phyloP scores from a whole-genome alignment of 2,329 filamentous ascomycete genomes.

The Aspergillus thermomutatus region DNA sequence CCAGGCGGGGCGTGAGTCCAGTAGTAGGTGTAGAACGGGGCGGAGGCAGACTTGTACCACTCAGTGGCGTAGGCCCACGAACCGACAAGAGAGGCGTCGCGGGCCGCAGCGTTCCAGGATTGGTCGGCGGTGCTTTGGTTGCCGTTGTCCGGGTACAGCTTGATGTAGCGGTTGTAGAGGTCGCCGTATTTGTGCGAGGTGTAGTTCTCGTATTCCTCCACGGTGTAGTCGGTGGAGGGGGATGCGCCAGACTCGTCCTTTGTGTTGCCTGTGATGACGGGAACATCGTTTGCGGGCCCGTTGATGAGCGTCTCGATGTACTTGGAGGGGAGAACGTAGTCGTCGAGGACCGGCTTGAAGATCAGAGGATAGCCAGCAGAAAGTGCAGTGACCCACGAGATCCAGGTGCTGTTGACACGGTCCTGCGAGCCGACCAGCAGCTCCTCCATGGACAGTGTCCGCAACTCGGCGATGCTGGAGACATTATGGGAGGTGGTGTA shows the following conservation, averaged over 20 bases:
- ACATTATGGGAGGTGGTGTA: slow-evolving; percentile 25
- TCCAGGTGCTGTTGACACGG: slow-evolving; percentile 20
- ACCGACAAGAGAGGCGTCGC: slow-evolving; percentile 22
- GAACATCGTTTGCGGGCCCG: slow-evolving; percentile 33
- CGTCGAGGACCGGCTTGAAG: slow-evolving; percentile 27
- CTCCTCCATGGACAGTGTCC: slow-evolving; percentile 20
- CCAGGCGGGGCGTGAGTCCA: slow-evolving; percentile 37
- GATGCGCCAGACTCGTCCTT: slow-evolving; percentile 31
- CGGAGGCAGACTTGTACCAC: slow-evolving; percentile 24
- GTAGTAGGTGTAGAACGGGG: slow-evolving; percentile 35
- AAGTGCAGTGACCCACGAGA: slow-evolving; percentile 29
- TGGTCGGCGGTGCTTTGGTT: slow-evolving; percentile 17
- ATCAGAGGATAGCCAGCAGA: slow-evolving; percentile 25
- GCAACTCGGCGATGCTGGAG: slow-evolving; percentile 21
- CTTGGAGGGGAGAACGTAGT: slow-evolving; percentile 23
- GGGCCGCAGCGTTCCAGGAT: slow-evolving; percentile 25
- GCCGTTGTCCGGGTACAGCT: slow-evolving; percentile 23
- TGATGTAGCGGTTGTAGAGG: slow-evolving; percentile 24
- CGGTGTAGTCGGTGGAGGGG: slow-evolving; percentile 19
- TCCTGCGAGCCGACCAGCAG: slow-evolving; percentile 24
- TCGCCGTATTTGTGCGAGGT: slow-evolving; percentile 32
- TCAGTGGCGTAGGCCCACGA: slow-evolving; percentile 28
- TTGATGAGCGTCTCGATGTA: slow-evolving; percentile 22
- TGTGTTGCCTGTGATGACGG: slow-evolving; percentile 36
- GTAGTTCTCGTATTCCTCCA: slow-evolving; percentile 24